Evolutionary conservation across 1,284 basidiomycete species (phyloP).

Genomic region (Moesziomyces globuligerus): DNA sequence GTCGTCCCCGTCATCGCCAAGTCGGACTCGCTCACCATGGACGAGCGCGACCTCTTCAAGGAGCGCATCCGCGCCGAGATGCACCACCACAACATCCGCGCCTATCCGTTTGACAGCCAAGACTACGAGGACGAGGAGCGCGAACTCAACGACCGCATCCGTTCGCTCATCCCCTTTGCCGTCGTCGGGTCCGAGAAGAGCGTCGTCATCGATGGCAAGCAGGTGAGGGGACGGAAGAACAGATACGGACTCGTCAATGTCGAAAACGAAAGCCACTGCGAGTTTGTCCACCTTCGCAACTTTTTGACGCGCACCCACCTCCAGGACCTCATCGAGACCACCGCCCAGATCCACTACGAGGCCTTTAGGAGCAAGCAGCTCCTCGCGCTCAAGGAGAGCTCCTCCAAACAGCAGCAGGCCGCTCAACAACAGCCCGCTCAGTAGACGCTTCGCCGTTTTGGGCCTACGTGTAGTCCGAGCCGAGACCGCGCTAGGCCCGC

Average conservation of each 20-base stretch:
- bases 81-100: slow-evolving; percentile 88
- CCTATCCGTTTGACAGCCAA: slow-evolving; percentile 97
- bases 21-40: slow-evolving; percentile 91
- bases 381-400: slow-evolving; percentile 84
- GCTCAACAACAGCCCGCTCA: slow-evolving; percentile 4
- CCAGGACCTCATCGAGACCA: slow-evolving; percentile 98
- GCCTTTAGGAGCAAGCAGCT: slow-evolving; percentile 98
- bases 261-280: slow-evolving; percentile 90
- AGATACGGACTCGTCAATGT: slow-evolving; percentile 98
- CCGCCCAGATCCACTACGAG: slow-evolving; percentile 98
- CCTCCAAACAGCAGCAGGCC: slow-evolving; percentile 62
- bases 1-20: slow-evolving; percentile 99
- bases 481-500: no score
- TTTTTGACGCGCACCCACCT: slow-evolving; percentile 93
- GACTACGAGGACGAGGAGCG: slow-evolving; percentile 91
- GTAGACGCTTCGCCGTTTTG: background rate
- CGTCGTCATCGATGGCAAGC: slow-evolving; percentile 93
- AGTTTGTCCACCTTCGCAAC: slow-evolving; percentile 96
- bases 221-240: slow-evolving; percentile 94
- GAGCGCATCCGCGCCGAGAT: slow-evolving; percentile 93
- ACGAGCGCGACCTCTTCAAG: slow-evolving; percentile 94
- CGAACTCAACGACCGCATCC: slow-evolving; percentile 87
- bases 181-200: slow-evolving; percentile 93
- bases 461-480: no score
- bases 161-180: slow-evolving; percentile 95